Percentiles rank a stretch among this genome's conserved stretches.
Conservation (phyloP, 1,284 basidiomycete genomes). For the Hypsizygus ulmarius region DNA sequence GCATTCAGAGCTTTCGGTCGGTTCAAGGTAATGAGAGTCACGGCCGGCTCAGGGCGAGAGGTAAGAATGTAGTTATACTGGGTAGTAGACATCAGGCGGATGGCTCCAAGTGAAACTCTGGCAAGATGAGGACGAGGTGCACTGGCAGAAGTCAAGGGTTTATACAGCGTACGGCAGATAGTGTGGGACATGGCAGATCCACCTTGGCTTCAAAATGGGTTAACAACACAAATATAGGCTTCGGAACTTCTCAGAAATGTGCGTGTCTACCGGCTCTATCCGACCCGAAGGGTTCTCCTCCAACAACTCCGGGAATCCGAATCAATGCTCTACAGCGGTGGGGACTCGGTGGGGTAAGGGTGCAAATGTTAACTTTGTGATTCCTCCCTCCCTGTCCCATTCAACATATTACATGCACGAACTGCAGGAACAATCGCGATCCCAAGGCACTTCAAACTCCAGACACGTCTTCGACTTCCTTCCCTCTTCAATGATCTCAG, state of each 20-base stretch:
- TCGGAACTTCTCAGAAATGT: conserved; percentile 4
- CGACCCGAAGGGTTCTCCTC: conserved; percentile 3
- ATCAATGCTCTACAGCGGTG: conserved; percentile 24
- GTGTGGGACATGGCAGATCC: conserved; percentile 20
- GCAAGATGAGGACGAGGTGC: conserved; percentile 12
- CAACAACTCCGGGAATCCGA: conserved; percentile 4
- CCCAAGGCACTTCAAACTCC: conserved; percentile 46
- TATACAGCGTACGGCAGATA: conserved; percentile 19
- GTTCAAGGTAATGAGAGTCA: conserved; percentile 91
- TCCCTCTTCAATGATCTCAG: conserved; percentile 45
- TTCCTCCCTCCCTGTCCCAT: conserved; percentile 43
- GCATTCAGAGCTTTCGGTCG: conserved; percentile 96
- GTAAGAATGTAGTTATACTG: conserved; percentile 75
- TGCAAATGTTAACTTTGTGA: conserved; percentile 38
- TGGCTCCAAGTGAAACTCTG: conserved; percentile 12
- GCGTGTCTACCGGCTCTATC: conserved; percentile 11
- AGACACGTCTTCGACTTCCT: conserved; percentile 44
- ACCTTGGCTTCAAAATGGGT: conserved; percentile 1
- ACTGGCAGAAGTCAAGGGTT: conserved; percentile 13
- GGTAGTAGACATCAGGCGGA: conserved; percentile 40
- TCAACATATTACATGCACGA: conserved; percentile 14
- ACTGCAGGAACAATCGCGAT: conserved; percentile 6
- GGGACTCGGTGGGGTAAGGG: conserved; percentile 40
- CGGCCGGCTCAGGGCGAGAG: conserved; percentile 70
- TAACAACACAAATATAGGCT: not conserved